phyloP scores from a whole-genome alignment of 805 yeast species.

The Komagataella populi region DNA sequence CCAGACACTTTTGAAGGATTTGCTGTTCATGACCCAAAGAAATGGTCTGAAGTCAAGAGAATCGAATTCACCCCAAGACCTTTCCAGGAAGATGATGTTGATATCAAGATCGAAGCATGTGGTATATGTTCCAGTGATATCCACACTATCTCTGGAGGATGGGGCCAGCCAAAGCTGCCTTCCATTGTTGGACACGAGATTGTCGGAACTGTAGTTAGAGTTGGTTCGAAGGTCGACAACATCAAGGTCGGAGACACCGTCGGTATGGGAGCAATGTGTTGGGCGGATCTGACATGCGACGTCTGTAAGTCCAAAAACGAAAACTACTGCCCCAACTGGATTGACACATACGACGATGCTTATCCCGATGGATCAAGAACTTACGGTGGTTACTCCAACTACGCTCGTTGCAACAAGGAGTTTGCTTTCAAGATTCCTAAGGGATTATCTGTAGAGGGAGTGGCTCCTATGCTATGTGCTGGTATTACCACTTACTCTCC shows the following conservation, averaged over 20 bases:
- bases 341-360: slow-evolving; percentile 19
- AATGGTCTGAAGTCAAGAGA: slow-evolving; percentile 11
- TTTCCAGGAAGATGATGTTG: slow-evolving; percentile 20
- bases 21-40: slow-evolving; percentile 11
- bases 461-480: slow-evolving; percentile 69
- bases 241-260: slow-evolving; percentile 61
- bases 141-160: slow-evolving; percentile 25
- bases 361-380: slow-evolving; percentile 16
- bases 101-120: slow-evolving; percentile 29
- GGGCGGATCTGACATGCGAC: slow-evolving; percentile 47
- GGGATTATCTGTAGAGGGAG: slow-evolving; percentile 31
- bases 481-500: slow-evolving; percentile 67
- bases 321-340: slow-evolving; percentile 22
- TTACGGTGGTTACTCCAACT: slow-evolving; percentile 59
- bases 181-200: slow-evolving; percentile 51
- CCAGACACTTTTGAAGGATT: slow-evolving; percentile 12
- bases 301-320: slow-evolving; percentile 44
- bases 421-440: slow-evolving; percentile 56
- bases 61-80: slow-evolving; percentile 12
- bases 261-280: slow-evolving; percentile 65
- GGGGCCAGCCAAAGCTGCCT: slow-evolving; percentile 19
- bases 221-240: slow-evolving; percentile 40
- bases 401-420: slow-evolving; percentile 48
- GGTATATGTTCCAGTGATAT: slow-evolving; percentile 40
- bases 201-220: slow-evolving; percentile 40